Conservation (phyloP, 1,139 yeast genomes). For the Debaryomycetaceae sp. region DNA sequence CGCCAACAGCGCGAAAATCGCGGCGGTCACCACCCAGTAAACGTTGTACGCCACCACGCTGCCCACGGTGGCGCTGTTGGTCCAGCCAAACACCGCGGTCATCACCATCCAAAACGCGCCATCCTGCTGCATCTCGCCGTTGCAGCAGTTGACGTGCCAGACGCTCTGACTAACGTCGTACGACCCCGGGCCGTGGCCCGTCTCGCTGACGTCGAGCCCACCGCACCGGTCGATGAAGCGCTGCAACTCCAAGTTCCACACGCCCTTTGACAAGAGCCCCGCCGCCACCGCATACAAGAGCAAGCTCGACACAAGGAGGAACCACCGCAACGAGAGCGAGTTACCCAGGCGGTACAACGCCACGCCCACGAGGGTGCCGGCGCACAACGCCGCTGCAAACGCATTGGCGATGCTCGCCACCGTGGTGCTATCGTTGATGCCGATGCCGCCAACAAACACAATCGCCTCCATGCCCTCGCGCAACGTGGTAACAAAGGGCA, state of each 20-base stretch:
- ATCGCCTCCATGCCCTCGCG: conserved; percentile 49
- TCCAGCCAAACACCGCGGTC: conserved; percentile 46
- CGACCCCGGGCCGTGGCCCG: conserved; percentile 47
- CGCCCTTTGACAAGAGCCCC: conserved; percentile 43
- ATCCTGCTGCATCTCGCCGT: conserved; percentile 40
- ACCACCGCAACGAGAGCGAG: conserved; percentile 37
- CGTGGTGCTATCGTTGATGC: conserved; percentile 39
- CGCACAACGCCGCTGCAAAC: conserved; percentile 22
- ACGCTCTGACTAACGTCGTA: conserved; percentile 37
- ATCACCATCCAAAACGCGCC: conserved; percentile 40
- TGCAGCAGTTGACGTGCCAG: conserved; percentile 49
- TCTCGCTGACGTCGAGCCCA: conserved; percentile 42
- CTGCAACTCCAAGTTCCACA: conserved; percentile 44
- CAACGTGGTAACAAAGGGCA: conserved; percentile 43
- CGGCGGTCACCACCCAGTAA: conserved; percentile 33
- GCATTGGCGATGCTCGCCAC: conserved; percentile 26
- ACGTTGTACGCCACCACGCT: conserved; percentile 35
- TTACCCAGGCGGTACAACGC: conserved; percentile 40
- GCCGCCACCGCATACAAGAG: conserved; percentile 43
- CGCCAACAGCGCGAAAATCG: conserved; percentile 21
- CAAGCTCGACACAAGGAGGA: conserved; percentile 36
- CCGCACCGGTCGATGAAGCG: conserved; percentile 36
- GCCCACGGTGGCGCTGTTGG: conserved; percentile 46
- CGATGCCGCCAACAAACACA: conserved; percentile 45
- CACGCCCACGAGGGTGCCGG: conserved; percentile 32